Base-by-base conservation (phyloP, 1,139 yeast species). In the Nematodospora anomalae region DNA sequence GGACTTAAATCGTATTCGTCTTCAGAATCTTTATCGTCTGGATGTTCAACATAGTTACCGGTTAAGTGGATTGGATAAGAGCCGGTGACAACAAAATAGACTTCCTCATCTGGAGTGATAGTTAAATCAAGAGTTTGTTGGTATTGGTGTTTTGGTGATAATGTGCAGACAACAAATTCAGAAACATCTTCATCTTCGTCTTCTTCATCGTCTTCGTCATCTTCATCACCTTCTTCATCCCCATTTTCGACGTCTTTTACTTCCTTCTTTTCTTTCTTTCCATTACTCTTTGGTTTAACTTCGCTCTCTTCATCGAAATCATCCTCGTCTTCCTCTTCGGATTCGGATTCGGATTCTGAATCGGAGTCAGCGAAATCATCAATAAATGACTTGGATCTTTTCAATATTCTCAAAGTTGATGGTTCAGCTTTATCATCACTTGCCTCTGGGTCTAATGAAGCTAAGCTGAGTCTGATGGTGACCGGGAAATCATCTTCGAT, bases 11-110 rank as follows among this genome's bases (percentile, higher is more conserved):
- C 95, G 60, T 86, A 87, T 51, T 85, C 96, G 40, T 81, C 90
- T 34, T 69, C 75, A 36, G 76, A 82, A 26, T 73, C 83, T 38
- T 76, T 84, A 50, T 84, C 94, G 50, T 81, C 89, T 62, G 97
- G 97, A 65, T 89, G 96, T 59, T 86, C 94, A 58, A 92, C 83
- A 69, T 83, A 88, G 81, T 92, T 90, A 73, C 99, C 99, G 53
- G 88, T 76, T 57, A 92, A 74, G 64, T 90, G 95, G 50, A 92
- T 74, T 51, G 96, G 85, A 71, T 88, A 89, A 26, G 97, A 89
- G 53, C 98, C 98, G 48, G 96, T 84, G 43, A 87, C 97, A 55
- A 88, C 94, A 59, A 92, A 92, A 72, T 76, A 81, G 45, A 92
- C 90, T 58, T 89, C 96, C 70, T 92, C 98, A 58, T 83, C 94